Evolutionary conservation across 139 green algal genomes (phyloP).

Genomic region (Eudorina sp.): DNA sequence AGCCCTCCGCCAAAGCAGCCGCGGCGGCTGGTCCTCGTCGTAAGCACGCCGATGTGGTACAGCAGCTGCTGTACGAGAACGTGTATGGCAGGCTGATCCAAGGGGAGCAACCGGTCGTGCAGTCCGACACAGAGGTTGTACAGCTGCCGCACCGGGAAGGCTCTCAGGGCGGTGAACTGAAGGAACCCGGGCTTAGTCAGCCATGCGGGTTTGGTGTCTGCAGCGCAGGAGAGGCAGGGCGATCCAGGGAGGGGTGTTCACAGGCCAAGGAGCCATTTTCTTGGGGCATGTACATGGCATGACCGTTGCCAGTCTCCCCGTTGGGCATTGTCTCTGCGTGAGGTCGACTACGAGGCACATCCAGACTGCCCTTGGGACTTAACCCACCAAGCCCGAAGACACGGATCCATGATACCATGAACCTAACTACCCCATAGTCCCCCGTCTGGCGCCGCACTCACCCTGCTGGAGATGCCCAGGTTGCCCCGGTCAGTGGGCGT

Average conservation of each 20-base stretch:
- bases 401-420: too few species aligned
- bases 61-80: slow-evolving; percentile 59
- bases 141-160: slow-evolving; percentile 56
- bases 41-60: slow-evolving; percentile 50
- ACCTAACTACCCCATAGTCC: too few species aligned
- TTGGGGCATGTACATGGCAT: too few species aligned
- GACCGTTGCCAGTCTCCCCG: too few species aligned
- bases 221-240: too few species aligned
- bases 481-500: slow-evolving; percentile 55
- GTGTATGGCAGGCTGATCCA: slow-evolving; percentile 52
- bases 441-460: too few species aligned
- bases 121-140: slow-evolving; percentile 45
- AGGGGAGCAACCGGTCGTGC: slow-evolving; percentile 44
- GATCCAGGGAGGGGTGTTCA: too few species aligned
- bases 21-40: neutral
- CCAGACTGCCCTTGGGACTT: too few species aligned
- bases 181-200: slow-evolving; percentile 58
- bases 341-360: too few species aligned
- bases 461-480: slow-evolving; percentile 55
- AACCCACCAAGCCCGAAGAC: too few species aligned
- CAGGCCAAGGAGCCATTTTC: too few species aligned
- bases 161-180: slow-evolving; percentile 42
- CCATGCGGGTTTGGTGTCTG: slow-evolving; percentile 45
- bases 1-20: slow-evolving; percentile 1
- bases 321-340: too few species aligned